Base-by-base conservation (phyloP, 306 rosid species). In the Benincasa hispida region DNA sequence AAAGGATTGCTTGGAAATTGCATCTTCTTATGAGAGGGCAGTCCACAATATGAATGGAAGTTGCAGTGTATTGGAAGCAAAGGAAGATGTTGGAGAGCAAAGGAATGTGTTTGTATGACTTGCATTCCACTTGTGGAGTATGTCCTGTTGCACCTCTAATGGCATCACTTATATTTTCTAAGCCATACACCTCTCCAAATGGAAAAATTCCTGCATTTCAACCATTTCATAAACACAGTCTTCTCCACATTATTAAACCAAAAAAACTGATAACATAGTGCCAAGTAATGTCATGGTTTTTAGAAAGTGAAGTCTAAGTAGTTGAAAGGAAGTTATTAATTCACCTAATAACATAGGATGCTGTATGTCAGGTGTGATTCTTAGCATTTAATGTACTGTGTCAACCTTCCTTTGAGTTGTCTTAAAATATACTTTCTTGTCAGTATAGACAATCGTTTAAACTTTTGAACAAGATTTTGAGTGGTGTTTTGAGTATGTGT, bases 81-180 rank as follows among this genome's bases (percentile, higher is more conserved):
- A 79, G 74, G 78, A 74, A 79, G 22, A 79, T 53, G 30, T 74
- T 67, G 57, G 78, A 73, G 42, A 79, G 82, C 78, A 72, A 32
- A 61, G 82, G 82, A 28, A 79, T 62, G 13, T 34, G 30, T 50
- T 74, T 79, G 65, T 42, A 79, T 42, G 75, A 32, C 22, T 24
- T 4, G 57, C 82, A 79, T 58, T 79, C 41, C 19, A 79, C 56
- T 50, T 79, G 82, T 30, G 82, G 74, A 22, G 21, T 47, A 21
- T 79, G 82, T 18, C 82, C 82, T 1, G 82, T 79, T 28, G 62
- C 60, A 10, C 45, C 28, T 51, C 2, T 37, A n/a, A 79, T 79
- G 27, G 79, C 79, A 17, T 62, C 61, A 15, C 53, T 37, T 48
- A 79, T 51, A 17, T 57, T 53, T 2, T 63, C 82, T 17, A 74